Evolutionary conservation across 2,329 filamentous ascomycete genomes (phyloP).

Genomic region (Aspergillus novoparasiticus): DNA sequence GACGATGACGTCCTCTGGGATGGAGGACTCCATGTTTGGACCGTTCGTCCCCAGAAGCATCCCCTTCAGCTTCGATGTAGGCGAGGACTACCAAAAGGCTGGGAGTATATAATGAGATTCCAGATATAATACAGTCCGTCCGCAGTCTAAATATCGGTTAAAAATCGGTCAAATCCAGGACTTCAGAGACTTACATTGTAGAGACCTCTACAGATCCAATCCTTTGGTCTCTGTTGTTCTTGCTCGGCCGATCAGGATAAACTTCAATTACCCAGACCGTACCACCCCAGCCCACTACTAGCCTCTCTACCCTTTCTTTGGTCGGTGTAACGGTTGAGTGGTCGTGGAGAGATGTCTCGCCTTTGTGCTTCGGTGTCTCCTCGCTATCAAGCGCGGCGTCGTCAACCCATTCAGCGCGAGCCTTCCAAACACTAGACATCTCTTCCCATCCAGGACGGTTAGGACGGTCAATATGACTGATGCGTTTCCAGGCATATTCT

Average conservation of each 20-base stretch:
- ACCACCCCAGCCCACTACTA: conserved; percentile 93
- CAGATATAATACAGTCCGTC: conserved; percentile 97
- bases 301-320: conserved; percentile 62
- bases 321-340: conserved; percentile 42
- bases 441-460: conserved; percentile 88
- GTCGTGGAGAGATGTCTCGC: conserved; percentile 38
- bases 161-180: conserved; percentile 22
- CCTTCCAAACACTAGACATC: conserved; percentile 96
- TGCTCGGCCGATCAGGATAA: conserved; percentile 71
- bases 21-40: conserved; percentile 47
- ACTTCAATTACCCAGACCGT: conserved; percentile 96
- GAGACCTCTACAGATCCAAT: conserved; percentile 85
- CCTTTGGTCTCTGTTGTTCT: conserved; percentile 68
- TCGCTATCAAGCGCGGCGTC: conserved; percentile 76
- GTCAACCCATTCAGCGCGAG: conserved; percentile 89
- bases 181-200: conserved; percentile 72
- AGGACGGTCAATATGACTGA: conserved; percentile 88
- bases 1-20: conserved; percentile 68
- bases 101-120: conserved; percentile 93
- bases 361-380: conserved; percentile 51
- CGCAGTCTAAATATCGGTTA: conserved; percentile 65
- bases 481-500: conserved; percentile 90
- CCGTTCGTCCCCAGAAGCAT: conserved; percentile 59
- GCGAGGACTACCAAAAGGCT: conserved; percentile 88
- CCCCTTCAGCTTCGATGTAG: conserved; percentile 75